Conservation (phyloP, 2,329 filamentous ascomycete genomes). For the Neofusicoccum ribis region DNA sequence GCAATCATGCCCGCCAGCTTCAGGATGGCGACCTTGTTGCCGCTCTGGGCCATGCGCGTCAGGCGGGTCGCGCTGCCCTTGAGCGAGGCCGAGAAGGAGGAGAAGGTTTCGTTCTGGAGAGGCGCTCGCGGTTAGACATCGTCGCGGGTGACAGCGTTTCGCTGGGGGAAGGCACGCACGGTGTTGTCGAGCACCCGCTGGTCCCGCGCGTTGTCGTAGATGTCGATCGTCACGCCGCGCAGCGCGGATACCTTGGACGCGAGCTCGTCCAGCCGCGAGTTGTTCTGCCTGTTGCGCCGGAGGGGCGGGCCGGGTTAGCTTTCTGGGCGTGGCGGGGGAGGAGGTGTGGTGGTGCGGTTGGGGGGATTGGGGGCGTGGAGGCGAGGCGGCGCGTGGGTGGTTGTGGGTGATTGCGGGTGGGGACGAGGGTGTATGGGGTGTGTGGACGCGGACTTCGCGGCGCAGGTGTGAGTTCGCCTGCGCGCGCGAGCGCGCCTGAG, state of each 20-base stretch:
- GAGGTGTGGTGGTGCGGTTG: background rate
- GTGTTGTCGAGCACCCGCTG: constrained; percentile 87
- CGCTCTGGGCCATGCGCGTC: constrained; percentile 84
- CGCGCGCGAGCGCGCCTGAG: background rate
- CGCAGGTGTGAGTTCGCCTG: background rate
- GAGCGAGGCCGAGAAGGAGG: constrained; percentile 76
- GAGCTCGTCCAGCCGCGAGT: constrained; percentile 88
- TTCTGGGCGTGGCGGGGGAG: background rate
- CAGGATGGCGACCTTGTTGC: constrained; percentile 87
- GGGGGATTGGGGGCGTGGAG: background rate
- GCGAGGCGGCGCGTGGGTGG: background rate
- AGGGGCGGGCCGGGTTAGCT: constrained; percentile 18
- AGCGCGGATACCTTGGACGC: constrained; percentile 88
- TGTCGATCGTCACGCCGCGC: constrained; percentile 92
- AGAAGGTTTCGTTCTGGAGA: constrained; percentile 76
- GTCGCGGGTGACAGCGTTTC: background rate
- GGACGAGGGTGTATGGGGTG: background rate
- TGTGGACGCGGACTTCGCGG: background rate
- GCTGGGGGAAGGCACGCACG: constrained; percentile 51
- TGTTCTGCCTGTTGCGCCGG: constrained; percentile 71
- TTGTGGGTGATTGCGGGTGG: background rate
- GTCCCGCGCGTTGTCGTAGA: constrained; percentile 91
- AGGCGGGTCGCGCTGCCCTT: constrained; percentile 81
- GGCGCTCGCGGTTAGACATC: too few species aligned
- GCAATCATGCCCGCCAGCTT: constrained; percentile 85